A percentile compares a stretch with the other conserved stretches of the same genome.
These are phyloP conservation scores for Purpureocillium lavendulum DNA, from an alignment of 2,329 filamentous ascomycete genomes.

Conservation along the genomic window DNA sequence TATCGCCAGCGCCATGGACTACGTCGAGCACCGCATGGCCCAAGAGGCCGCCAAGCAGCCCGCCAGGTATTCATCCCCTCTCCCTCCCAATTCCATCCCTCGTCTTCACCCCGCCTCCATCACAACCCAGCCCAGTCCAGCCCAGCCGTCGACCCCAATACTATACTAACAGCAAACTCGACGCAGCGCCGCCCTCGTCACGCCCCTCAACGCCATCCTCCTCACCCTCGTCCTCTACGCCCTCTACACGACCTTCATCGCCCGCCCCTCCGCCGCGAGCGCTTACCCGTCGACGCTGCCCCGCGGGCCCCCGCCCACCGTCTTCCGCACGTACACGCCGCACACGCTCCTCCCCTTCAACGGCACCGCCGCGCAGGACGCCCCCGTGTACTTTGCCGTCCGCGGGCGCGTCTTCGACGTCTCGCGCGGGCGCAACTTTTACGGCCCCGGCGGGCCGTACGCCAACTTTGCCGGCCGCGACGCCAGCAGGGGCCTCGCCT, in stretches of 20 bases:
- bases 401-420: slow-evolving; percentile 91
- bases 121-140: too few species aligned
- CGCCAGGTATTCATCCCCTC: slow-evolving; percentile 18
- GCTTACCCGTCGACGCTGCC: slow-evolving; percentile 31
- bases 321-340: slow-evolving; percentile 66
- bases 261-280: slow-evolving; percentile 31
- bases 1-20: slow-evolving; percentile 36
- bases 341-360: slow-evolving; percentile 79
- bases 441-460: slow-evolving; percentile 91
- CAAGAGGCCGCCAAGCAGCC: slow-evolving; percentile 41
- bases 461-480: slow-evolving; percentile 93
- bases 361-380: slow-evolving; percentile 52
- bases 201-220: slow-evolving; percentile 57
- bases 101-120: too few species aligned
- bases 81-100: neutral
- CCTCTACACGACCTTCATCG: slow-evolving; percentile 43
- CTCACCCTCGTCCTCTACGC: slow-evolving; percentile 48
- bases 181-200: slow-evolving; percentile 40
- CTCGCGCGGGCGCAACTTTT: slow-evolving; percentile 79
- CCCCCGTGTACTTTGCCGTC: slow-evolving; percentile 83
- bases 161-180: too few species aligned
- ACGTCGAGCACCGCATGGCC: slow-evolving; percentile 47
- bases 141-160: too few species aligned
- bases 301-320: slow-evolving; percentile 45
- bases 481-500: slow-evolving; percentile 79